phyloP scores from a whole-genome alignment of 768 basidiomycete genomes.

The Suillus hirtellus region DNA sequence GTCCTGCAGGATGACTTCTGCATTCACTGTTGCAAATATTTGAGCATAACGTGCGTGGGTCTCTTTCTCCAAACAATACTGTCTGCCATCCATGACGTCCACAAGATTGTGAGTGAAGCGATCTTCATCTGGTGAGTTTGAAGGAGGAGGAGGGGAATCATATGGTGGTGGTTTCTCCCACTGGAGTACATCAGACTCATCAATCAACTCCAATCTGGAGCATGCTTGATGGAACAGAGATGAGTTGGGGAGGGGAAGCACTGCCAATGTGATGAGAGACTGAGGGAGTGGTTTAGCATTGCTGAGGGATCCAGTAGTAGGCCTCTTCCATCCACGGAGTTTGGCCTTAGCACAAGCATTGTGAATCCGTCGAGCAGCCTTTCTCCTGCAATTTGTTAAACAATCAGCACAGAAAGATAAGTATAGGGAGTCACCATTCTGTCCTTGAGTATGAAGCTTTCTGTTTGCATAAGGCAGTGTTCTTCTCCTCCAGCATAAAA shows the following conservation, averaged over 20 bases:
- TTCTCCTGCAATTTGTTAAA: constrained; percentile 5
- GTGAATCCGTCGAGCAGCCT: background rate
- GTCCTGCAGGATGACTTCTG: background rate
- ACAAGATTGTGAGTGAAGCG: constrained; percentile 9
- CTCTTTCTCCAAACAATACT: background rate
- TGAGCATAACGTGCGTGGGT: background rate
- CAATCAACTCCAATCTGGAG: background rate
- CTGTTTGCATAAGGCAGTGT: background rate
- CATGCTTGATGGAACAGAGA: constrained; percentile 6
- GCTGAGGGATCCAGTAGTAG: background rate
- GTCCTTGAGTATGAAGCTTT: constrained; percentile 1
- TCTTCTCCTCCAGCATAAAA: constrained; percentile 1
- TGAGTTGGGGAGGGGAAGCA: background rate
- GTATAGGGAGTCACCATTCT: background rate
- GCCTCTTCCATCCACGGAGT: background rate
- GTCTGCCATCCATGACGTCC: constrained; percentile 7
- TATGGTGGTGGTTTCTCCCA: constrained; percentile 4
- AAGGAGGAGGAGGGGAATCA: constrained; percentile 5
- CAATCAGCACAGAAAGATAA: constrained; percentile 1
- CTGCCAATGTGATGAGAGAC: constrained; percentile 3
- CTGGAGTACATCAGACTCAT: constrained; percentile 4
- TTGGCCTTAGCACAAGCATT: constrained; percentile 4
- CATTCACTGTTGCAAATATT: background rate
- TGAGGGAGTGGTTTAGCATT: background rate
- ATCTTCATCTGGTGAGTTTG: constrained; percentile 1